A percentile compares a stretch with the other conserved stretches of the same genome.
These are phyloP conservation scores for Pichia sp. DNA, from an alignment of 1,139 yeast genomes.

Conservation along the genomic window DNA sequence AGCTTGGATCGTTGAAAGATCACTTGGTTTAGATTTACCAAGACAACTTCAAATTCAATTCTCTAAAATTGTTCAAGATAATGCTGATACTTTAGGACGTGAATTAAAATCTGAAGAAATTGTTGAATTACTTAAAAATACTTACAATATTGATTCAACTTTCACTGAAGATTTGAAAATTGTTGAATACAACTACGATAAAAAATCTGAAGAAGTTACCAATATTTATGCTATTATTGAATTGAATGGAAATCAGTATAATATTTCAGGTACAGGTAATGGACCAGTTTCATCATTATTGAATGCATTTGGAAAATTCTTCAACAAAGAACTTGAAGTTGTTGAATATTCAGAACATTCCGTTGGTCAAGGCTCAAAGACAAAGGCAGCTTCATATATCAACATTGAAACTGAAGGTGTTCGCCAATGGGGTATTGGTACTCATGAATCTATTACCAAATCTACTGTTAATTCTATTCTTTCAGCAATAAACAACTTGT, in stretches of 20 bases:
- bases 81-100: constrained; percentile 79
- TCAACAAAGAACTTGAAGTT: constrained; percentile 59
- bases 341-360: constrained; percentile 88
- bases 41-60: constrained; percentile 86
- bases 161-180: constrained; percentile 34
- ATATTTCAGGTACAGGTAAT: constrained; percentile 72
- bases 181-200: constrained; percentile 39
- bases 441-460: constrained; percentile 85
- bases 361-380: constrained; percentile 75
- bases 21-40: constrained; percentile 86
- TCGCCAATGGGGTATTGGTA: constrained; percentile 86
- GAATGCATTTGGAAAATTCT: constrained; percentile 60
- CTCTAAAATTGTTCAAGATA: constrained; percentile 72
- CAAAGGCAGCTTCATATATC: constrained; percentile 89
- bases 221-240: constrained; percentile 33
- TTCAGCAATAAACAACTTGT: constrained; percentile 57
- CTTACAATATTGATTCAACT: constrained; percentile 58
- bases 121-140: constrained; percentile 60
- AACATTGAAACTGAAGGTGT: constrained; percentile 39
- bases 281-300: constrained; percentile 93
- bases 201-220: constrained; percentile 25
- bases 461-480: constrained; percentile 80
- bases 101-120: constrained; percentile 79
- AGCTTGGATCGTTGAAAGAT: constrained; percentile 89
- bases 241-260: constrained; percentile 39